Base-by-base conservation (phyloP, 345 rosid species). In the Triadica sebifera region DNA sequence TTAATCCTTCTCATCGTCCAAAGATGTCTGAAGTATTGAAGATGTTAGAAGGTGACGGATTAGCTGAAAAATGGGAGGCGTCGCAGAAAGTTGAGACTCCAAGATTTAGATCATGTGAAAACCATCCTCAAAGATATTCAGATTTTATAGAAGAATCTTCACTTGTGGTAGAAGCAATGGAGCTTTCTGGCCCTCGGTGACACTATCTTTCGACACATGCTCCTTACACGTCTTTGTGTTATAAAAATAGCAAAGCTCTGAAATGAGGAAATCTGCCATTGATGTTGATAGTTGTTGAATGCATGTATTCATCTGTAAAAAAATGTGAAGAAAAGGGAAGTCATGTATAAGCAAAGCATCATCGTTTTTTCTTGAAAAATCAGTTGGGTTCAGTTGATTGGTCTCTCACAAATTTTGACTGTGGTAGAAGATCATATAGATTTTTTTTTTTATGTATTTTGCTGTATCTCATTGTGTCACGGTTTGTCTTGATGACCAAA, bases 181-280 rank as follows among this genome's bases (percentile, higher is more conserved):
- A 94, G 85, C 98, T 94, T 69, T 94, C 98, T 0, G 98, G 98
- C 8, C 98, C 98, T 46, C 79, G 98, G 79, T 94, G 85, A 90
- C 64, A 55, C 4, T 56, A 8, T 29, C 37, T 38, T 51, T 53
- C 15, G 10, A 17, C 65, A 8, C 61, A 7, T 20, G 34, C 34
- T 43, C 2, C 55, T 1, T 4, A 41, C 47, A 12, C 17, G 24
- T 12, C 64, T 6, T 24, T 60, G 45, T 24, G 19, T 47, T 4
- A 6, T 39, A 13, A 51, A 1, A 57, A 50, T 46, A 45, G 47
- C 41, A 20, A 62, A 72, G 77, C 78, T 76, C 53, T 69, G 55
- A 73, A 69, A 10, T 20, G 46, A 10, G 49, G 61, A 67, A 29
- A 41, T 41, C 41, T 72, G 78, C 15, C 46, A 76, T 52, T 67